Evolutionary conservation across 2,329 filamentous ascomycete species (phyloP).

Genomic region (Cucurbitaria berberidis): DNA sequence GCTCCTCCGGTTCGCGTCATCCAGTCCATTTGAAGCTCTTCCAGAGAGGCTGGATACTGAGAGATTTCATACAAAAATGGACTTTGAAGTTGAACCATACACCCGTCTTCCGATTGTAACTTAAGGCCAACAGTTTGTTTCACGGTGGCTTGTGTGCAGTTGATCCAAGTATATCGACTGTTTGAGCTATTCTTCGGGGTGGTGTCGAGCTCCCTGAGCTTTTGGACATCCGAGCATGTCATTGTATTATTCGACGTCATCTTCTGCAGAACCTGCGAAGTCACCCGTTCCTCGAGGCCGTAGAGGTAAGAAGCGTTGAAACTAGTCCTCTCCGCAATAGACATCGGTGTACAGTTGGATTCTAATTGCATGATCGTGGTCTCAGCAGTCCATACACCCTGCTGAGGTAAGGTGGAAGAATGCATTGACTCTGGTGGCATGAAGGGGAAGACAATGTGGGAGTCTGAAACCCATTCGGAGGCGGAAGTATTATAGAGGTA

Average conservation of each 20-base stretch:
- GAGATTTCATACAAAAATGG: too few relatives aligned
- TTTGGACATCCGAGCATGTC: not conserved
- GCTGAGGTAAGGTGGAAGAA: not conserved
- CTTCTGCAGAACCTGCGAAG: too few relatives aligned
- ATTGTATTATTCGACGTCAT: not conserved
- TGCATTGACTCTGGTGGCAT: not conserved
- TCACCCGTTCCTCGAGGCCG: not conserved
- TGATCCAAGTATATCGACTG: too few relatives aligned
- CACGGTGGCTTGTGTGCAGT: too few relatives aligned
- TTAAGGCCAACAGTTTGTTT: too few relatives aligned
- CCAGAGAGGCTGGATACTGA: too few relatives aligned
- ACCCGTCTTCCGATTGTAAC: conserved; percentile 2
- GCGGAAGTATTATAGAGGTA: conserved; percentile 9
- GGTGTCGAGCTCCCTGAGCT: too few relatives aligned
- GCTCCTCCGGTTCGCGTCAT: not conserved
- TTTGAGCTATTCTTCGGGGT: too few relatives aligned
- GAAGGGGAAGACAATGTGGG: conserved; percentile 7
- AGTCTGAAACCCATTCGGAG: conserved; percentile 11
- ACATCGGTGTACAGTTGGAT: not conserved
- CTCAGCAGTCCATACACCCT: conserved; percentile 1
- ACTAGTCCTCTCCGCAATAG: not conserved
- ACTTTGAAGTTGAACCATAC: not conserved
- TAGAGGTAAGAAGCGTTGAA: not conserved
- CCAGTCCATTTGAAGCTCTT: not conserved
- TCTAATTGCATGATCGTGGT: conserved; percentile 9